Evolutionary conservation across 306 rosid genomes (phyloP), one percentile per base, ranked within the genome.

Genomic region (Lithocarpus polystachyus): DNA sequence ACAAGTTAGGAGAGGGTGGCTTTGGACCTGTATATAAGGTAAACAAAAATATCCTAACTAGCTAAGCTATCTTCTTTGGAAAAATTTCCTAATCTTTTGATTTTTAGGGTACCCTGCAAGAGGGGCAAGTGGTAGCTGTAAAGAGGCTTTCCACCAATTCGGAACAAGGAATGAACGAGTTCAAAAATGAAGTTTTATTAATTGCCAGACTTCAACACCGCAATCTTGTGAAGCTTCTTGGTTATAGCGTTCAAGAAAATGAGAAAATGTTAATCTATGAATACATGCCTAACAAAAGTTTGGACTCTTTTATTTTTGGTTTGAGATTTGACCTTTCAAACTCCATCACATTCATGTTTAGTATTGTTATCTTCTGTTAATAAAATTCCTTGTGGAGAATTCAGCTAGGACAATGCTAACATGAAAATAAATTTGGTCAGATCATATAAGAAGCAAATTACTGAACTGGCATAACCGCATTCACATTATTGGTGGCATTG

Each of bases 1-100:
- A 83, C 3, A 90, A 80, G 83, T 85, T 90, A 7, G 91, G 91
- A 1, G 82, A 91, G 83, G 96, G 94, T 55, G 92, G 91, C 22
- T 92, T 92, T 77, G 97, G 93, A 19, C 85, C 84, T 5, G 93
- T 92, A 18, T 90, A 82, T 57, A 74, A 6, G 84, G 93, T 84
- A 91, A 35, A n/a, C 29, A 48, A n/a, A 64, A 64, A 62, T 35
- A 2, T 37, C 70, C 0, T 29, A 15, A 59, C 43, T 29, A 17
- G 19, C 2, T 29, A 9, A 29, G 13, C 45, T 14, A 1, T 22
- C 15, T 48, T 48, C 53, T 11, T 48, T 48, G 45, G 82, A 3
- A 56, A 56, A 56, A 9, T 59, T 59, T 26, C 17, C 23, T 20
- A 13, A 54, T 54, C 6, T 54, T 5, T 18, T 13, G 8, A 54